Base-by-base conservation (phyloP, 75 land plant genomes). In the Pinus taeda region DNA sequence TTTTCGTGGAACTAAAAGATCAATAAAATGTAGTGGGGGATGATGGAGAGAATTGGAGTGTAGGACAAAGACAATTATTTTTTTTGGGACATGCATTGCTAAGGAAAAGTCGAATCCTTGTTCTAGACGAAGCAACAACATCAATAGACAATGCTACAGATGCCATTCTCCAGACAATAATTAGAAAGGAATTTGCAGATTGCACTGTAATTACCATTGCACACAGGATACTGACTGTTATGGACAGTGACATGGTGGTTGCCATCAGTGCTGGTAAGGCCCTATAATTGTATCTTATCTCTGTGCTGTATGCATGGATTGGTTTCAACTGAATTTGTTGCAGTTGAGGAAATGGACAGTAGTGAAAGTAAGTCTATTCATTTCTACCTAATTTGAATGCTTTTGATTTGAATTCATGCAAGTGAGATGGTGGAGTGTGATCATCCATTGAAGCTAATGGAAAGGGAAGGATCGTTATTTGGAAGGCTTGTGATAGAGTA, bases 401-500 rank as follows among this genome's bases (percentile, higher is more conserved):
- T 49, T 39, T 24, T 73, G 15, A 53, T 73, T 22, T 29, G 4
- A 17, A 20, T 18, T 17, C 24, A 36, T 58, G 30, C 88, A 96
- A 97, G 99, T 36, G 79, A 81, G 79, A 76, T 96, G 75, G 84
- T 89, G 57, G 99, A 96, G 79, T 90, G 74, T 75, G 94, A 93
- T 55, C 79, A 81, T 57, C 97, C 97, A 22, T 61, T 18, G 71
- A 85, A 85, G 74, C 89, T 94, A 55, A 79, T 94, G 87, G 86
- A 82, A 74, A 77, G 75, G 37, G 88, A 92, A 64, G 84, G 84
- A 15, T 94, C 99, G 2, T 72, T 94, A 70, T 96, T 96, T 76
- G 87, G 88, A 36, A 78, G 82, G 79, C 83, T 94, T 49, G 94
- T 94, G 26, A 86, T 85, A 77, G 99, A 96, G 83, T 94, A 92